phyloP scores from a whole-genome alignment of 2,329 filamentous ascomycete species.

The Xylaria sp. region DNA sequence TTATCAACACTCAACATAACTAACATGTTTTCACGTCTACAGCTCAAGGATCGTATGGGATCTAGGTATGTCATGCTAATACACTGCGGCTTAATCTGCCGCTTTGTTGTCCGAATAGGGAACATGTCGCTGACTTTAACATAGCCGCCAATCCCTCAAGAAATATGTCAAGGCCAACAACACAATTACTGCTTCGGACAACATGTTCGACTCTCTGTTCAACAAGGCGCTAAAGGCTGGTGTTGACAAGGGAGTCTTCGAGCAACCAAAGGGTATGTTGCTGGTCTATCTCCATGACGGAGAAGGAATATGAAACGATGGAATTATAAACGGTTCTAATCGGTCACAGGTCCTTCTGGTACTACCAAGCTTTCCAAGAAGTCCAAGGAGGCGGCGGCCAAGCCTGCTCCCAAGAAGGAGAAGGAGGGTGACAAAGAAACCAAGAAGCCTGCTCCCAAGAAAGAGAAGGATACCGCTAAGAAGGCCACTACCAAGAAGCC shows the following conservation, averaged over 20 bases:
- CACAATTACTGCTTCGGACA: conserved; percentile 53
- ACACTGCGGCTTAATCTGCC: neutral
- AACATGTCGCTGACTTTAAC: conserved; percentile 48
- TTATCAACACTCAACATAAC: neutral
- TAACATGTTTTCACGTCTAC: conserved; percentile 40
- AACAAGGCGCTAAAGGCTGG: conserved; percentile 78
- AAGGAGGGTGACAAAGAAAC: conserved; percentile 38
- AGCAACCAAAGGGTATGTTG: conserved; percentile 86
- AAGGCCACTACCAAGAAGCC: conserved; percentile 51
- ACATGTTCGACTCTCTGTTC: conserved; percentile 73
- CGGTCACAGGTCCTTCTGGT: conserved; percentile 77
- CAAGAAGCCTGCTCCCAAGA: conserved; percentile 47
- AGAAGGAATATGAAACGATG: neutral
- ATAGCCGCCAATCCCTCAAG: conserved; percentile 69
- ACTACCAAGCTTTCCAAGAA: conserved; percentile 94
- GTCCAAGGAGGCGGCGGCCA: conserved; percentile 59
- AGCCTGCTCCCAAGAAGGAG: conserved; percentile 43
- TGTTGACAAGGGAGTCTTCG: conserved; percentile 87
- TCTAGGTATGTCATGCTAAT: conserved; percentile 57
- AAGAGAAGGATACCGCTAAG: conserved; percentile 45
- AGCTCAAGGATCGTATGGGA: conserved; percentile 73
- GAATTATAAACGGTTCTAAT: conserved; percentile 38
- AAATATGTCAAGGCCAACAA: conserved; percentile 61
- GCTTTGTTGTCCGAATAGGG: conserved; percentile 13
- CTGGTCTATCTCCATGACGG: neutral